A percentile compares a stretch with the other conserved stretches of the same genome.
Evolutionary conservation across 1,284 basidiomycete genomes (phyloP).

Genomic region (Mycosarcoma maydis): DNA sequence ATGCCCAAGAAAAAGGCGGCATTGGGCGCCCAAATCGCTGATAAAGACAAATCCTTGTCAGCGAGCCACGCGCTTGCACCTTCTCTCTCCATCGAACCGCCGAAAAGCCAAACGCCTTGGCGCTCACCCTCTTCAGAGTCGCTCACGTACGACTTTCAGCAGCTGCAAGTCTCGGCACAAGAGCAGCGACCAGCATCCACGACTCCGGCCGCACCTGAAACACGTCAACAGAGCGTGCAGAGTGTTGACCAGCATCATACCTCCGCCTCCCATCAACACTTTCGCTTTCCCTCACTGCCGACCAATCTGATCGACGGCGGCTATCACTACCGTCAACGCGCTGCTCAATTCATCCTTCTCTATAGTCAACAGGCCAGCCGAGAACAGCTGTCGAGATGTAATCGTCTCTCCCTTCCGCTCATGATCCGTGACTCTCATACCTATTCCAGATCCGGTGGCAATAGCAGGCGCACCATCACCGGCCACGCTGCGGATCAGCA

Average conservation of each 20-base stretch:
- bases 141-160: no score
- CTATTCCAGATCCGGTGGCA: not conserved
- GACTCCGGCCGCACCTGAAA: not conserved
- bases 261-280: no score
- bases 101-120: no score
- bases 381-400: slow-evolving; percentile 11
- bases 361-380: slow-evolving; percentile 28
- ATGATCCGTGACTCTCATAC: not conserved
- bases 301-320: slow-evolving; percentile 29
- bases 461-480: not conserved
- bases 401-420: slow-evolving; percentile 15
- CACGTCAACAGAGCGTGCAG: no score
- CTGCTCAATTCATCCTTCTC: slow-evolving; percentile 38
- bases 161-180: slow-evolving; percentile 16
- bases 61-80: no score
- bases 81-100: no score
- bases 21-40: no score
- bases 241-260: no score
- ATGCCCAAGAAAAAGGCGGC: slow-evolving; percentile 13
- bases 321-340: slow-evolving; percentile 39
- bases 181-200: not conserved
- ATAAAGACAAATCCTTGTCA: no score
- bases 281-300: slow-evolving; percentile 28
- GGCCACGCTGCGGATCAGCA: not conserved
- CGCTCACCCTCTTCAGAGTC: no score